These are phyloP conservation scores for Mrakia frigida DNA, from an alignment of 768 basidiomycete species.

Conservation along the genomic window DNA sequence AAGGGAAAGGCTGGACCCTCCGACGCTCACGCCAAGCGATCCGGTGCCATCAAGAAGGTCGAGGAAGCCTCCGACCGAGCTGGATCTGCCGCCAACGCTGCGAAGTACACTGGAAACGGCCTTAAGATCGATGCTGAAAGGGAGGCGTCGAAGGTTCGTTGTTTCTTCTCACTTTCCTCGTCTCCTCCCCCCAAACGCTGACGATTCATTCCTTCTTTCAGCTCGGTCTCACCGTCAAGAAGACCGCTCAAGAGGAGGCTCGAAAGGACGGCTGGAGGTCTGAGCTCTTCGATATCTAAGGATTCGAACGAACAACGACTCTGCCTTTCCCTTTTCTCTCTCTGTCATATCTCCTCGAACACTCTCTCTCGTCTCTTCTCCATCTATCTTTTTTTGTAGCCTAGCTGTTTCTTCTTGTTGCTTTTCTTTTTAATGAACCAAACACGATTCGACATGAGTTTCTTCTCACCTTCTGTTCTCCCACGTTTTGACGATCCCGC, in stretches of 20 bases:
- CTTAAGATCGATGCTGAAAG: conserved; percentile 23
- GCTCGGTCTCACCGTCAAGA: conserved; percentile 23
- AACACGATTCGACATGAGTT: too few relatives aligned
- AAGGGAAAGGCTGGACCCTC: conserved; percentile 39
- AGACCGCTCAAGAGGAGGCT: conserved; percentile 10
- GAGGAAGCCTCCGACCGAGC: conserved; percentile 39
- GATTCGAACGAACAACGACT: conserved; percentile 75
- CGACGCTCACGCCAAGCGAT: conserved; percentile 35
- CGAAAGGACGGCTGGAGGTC: conserved; percentile 28
- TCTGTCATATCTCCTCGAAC: too few relatives aligned
- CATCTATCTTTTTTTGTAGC: too few relatives aligned
- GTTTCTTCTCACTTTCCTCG: not conserved
- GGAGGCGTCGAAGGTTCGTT: conserved; percentile 17
- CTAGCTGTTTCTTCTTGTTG: too few relatives aligned
- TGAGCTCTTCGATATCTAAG: conserved; percentile 39
- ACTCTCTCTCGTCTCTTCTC: too few relatives aligned
- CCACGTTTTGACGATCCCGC: too few relatives aligned
- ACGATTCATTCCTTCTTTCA: not conserved
- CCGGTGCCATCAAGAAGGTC: conserved; percentile 39
- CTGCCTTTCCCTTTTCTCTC: conserved; percentile 65
- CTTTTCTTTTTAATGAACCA: too few relatives aligned
- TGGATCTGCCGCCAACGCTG: conserved; percentile 39
- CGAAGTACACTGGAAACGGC: conserved; percentile 26
- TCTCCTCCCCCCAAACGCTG: not conserved
- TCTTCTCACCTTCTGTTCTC: too few relatives aligned